Conservation (phyloP, 306 rosid species). For the Pyrus bretschneideri region DNA sequence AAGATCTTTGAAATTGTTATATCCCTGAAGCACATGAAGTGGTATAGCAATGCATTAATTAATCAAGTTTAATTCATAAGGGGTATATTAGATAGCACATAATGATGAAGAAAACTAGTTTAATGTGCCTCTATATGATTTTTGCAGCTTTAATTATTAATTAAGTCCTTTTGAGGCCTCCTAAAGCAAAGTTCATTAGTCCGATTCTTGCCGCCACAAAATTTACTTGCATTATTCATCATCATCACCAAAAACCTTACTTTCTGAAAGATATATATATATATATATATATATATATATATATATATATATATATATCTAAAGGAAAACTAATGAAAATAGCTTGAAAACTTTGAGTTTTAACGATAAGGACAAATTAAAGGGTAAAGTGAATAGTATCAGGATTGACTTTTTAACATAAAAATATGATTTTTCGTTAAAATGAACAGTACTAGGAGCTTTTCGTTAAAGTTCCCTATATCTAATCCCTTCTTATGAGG, state of each 20-base stretch:
- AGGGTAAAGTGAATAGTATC: too few species aligned
- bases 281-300: not conserved
- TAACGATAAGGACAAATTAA: too few species aligned
- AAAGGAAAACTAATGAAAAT: too few species aligned
- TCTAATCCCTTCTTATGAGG: not conserved
- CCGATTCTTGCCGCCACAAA: not conserved
- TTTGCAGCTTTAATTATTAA: not conserved
- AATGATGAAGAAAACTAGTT: not conserved
- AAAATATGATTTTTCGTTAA: too few species aligned
- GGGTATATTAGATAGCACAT: not conserved
- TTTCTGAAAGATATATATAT: not conserved
- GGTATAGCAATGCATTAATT: not conserved
- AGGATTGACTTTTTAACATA: too few species aligned
- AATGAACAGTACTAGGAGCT: too few species aligned
- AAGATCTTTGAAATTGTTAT: conserved; percentile 38
- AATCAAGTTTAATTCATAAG: not conserved
- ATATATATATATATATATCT: not conserved
- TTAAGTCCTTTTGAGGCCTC: not conserved
- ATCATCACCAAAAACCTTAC: not conserved
- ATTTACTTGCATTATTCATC: not conserved
- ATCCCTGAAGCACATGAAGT: conserved; percentile 27
- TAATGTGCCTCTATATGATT: not conserved
- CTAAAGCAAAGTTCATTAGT: not conserved
- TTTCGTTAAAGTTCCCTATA: not conserved
- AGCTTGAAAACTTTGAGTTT: too few species aligned